Evolutionary conservation across 495 filamentous ascomycete species (phyloP).

Genomic region (Penicillium waksmanii): DNA sequence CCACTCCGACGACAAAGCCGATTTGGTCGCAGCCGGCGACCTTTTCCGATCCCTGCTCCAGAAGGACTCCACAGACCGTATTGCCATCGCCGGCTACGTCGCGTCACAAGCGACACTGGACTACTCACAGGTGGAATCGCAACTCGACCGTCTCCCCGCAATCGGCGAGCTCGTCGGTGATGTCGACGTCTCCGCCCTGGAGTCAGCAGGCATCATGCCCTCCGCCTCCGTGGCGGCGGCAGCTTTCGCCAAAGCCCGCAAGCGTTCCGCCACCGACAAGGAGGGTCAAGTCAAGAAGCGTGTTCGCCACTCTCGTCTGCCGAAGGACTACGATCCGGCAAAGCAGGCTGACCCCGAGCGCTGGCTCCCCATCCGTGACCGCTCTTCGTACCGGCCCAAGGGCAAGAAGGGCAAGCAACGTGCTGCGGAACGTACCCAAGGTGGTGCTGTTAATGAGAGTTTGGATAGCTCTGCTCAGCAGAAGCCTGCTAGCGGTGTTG

Average conservation of each 20-base stretch:
- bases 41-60: slow-evolving; percentile 72
- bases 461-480: slow-evolving; percentile 60
- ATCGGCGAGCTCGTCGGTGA: slow-evolving; percentile 66
- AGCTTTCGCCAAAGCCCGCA: slow-evolving; percentile 51
- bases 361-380: slow-evolving; percentile 88
- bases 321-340: slow-evolving; percentile 74
- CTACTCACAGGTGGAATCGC: slow-evolving; percentile 59
- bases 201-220: slow-evolving; percentile 75
- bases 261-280: slow-evolving; percentile 60
- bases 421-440: slow-evolving; percentile 78
- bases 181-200: slow-evolving; percentile 70
- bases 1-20: slow-evolving; percentile 66
- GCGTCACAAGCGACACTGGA: slow-evolving; percentile 77
- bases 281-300: slow-evolving; percentile 60
- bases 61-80: slow-evolving; percentile 62
- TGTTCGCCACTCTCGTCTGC: slow-evolving; percentile 67
- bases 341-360: slow-evolving; percentile 86
- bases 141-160: slow-evolving; percentile 66
- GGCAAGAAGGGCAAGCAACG: slow-evolving; percentile 88
- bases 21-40: slow-evolving; percentile 68
- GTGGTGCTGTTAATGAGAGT: slow-evolving; percentile 73
- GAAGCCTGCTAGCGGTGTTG: slow-evolving; percentile 42
- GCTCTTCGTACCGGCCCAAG: slow-evolving; percentile 86
- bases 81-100: slow-evolving; percentile 77
- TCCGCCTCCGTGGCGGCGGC: slow-evolving; percentile 49